Base-by-base conservation (phyloP, 257 asterid genomes). In the Lycium ferocissimum region DNA sequence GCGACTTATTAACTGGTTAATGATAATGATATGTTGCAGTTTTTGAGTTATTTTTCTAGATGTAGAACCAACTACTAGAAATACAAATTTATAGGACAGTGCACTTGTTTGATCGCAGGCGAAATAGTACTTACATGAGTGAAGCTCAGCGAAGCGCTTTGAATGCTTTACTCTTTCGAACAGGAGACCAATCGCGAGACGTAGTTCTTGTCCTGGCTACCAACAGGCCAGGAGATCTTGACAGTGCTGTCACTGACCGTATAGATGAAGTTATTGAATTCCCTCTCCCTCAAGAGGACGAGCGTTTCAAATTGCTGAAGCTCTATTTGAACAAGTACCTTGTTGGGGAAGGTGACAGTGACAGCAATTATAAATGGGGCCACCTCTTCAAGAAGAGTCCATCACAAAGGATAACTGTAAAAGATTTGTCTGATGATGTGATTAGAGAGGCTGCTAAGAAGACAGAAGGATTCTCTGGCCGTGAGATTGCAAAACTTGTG, bases 141-240 rank as follows among this genome's bases (percentile, higher is more conserved):
- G 99, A 97, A 92, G 93, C 99, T 81, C 98, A 97, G 49, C 89
- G 98, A 63, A 97, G 99, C 88, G 98, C 99, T 61, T 84, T 97
- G 33, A 95, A 95, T 59, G 99, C 98, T 7, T 78, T 95, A 91
- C 96, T 97, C 75, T 97, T 93, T 88, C 92, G 99, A 65, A 97
- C 99, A 3, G 99, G 99, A 82, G 99, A 97, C 88, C 98, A 97
- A 80, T 95, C 98, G 5, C 91, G 96, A 85, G 99, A 97, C 2
- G 92, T 95, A n/a, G 99, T 94, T 80, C 98, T 97, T 0, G 99
- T 95, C 78, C 94, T 97, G 9, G 99, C 99, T 73, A 97, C 99
- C 63, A 94, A 97, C 91, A 88, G 98, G 72, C 98, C 99, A 0
- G 97, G 98, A 9, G 99, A 97, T 89, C 98, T 97, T 7, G 99